phyloP scores from a whole-genome alignment of 139 green algal genomes.

The Chlorella sp. region DNA sequence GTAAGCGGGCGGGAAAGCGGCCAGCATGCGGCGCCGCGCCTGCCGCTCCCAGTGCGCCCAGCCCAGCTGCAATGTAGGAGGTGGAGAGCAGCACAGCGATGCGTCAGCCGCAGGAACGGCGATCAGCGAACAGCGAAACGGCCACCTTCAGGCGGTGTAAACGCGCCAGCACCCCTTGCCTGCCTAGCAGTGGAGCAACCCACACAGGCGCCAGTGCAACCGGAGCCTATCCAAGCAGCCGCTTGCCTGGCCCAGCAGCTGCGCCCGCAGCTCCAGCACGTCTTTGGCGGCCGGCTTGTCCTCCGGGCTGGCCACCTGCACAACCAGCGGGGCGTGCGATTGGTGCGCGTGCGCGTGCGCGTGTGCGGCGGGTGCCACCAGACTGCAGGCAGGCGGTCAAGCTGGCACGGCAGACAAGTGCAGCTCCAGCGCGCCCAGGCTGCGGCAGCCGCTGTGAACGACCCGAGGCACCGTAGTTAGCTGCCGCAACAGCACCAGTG shows the following conservation, averaged over 20 bases:
- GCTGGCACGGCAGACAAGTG: background rate
- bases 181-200: background rate
- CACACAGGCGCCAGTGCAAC: background rate
- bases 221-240: background rate
- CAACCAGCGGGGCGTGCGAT: too few relatives aligned
- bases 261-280: slow-evolving; percentile 46
- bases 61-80: slow-evolving; percentile 22
- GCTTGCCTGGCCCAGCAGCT: slow-evolving; percentile 40
- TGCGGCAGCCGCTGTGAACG: background rate
- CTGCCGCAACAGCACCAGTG: too few relatives aligned
- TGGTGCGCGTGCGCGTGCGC: too few relatives aligned
- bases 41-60: slow-evolving; percentile 69
- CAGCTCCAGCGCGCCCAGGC: background rate
- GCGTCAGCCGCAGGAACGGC: too few relatives aligned
- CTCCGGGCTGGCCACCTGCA: slow-evolving; percentile 33
- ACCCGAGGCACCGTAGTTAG: too few relatives aligned
- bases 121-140: too few relatives aligned
- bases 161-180: background rate
- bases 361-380: too few relatives aligned
- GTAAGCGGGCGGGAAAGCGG: slow-evolving; percentile 58
- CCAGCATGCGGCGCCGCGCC: slow-evolving; percentile 40
- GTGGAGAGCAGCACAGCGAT: background rate
- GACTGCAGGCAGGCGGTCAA: too few relatives aligned
- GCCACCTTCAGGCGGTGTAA: too few relatives aligned
- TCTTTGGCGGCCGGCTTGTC: slow-evolving; percentile 49